Percentiles rank a stretch among this genome's conserved stretches.
These are phyloP conservation scores for Pleurotus djamor DNA, from an alignment of 768 basidiomycete species.

Conservation along the genomic window DNA sequence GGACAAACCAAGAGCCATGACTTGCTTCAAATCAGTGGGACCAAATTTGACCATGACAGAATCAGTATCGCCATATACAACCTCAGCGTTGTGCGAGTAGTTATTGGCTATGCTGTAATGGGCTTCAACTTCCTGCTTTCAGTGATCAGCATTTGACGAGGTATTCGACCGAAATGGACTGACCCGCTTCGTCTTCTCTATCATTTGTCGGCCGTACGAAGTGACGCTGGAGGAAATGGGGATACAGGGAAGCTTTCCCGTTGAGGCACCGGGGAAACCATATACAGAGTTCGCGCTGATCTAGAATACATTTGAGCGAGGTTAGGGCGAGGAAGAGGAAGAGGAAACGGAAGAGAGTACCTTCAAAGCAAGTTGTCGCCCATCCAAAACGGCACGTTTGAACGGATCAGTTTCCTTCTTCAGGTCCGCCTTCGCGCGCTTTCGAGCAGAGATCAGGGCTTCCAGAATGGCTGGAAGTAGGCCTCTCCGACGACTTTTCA, in stretches of 20 bases:
- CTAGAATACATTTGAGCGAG: constrained; percentile 34
- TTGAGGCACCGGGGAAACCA: constrained; percentile 96
- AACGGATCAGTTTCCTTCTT: constrained; percentile 98
- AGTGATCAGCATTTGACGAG: not conserved
- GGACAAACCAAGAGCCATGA: constrained; percentile 84
- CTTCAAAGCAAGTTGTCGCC: constrained; percentile 95
- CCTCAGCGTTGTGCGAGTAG: constrained; percentile 81
- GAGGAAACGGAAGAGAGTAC: constrained; percentile 31
- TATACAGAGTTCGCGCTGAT: constrained; percentile 99
- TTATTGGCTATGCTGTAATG: constrained; percentile 87
- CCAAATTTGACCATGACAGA: constrained; percentile 99
- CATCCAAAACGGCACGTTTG: constrained; percentile 95
- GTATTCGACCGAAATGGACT: constrained; percentile 11
- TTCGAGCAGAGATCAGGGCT: constrained; percentile 90
- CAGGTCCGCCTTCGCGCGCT: constrained; percentile 91
- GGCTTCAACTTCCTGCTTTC: constrained; percentile 76
- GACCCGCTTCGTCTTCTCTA: constrained; percentile 92
- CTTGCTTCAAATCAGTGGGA: constrained; percentile 77
- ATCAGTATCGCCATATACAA: constrained; percentile 99
- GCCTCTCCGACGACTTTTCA: constrained; percentile 73
- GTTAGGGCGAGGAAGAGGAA: not conserved
- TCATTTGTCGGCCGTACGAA: constrained; percentile 98
- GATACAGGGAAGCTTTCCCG: constrained; percentile 95
- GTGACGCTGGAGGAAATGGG: constrained; percentile 95
- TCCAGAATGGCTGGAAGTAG: constrained; percentile 90